A percentile compares a stretch with the other conserved stretches of the same genome.
Conservation (phyloP, 176 grass and related monocot species). For the Aegilops tauschii region DNA sequence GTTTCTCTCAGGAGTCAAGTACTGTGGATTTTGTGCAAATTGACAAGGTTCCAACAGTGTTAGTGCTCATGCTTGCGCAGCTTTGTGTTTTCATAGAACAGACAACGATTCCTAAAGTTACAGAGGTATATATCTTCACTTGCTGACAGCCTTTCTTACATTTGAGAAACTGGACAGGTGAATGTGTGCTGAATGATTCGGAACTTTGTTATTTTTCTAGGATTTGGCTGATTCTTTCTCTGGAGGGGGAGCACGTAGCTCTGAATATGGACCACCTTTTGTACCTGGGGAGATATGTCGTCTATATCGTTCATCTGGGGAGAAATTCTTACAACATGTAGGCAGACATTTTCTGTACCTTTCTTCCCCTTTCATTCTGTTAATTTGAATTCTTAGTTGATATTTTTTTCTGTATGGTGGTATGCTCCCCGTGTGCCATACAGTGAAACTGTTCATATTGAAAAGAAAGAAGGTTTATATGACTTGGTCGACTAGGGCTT, state of each 20-base stretch:
- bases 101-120: constrained; percentile 85
- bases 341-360: constrained; percentile 28
- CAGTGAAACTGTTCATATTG: background rate
- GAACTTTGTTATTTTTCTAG: constrained; percentile 41
- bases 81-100: constrained; percentile 93
- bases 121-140: constrained; percentile 62
- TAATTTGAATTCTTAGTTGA: background rate
- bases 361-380: constrained; percentile 24
- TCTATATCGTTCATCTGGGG: constrained; percentile 84
- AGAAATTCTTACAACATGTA: constrained; percentile 93
- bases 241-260: constrained; percentile 69
- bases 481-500: background rate
- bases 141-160: constrained; percentile 19
- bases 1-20: constrained; percentile 41
- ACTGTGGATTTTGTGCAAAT: constrained; percentile 46
- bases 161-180: background rate
- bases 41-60: constrained; percentile 68
- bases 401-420: background rate
- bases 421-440: background rate
- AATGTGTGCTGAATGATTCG: constrained; percentile 15
- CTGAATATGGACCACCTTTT: constrained; percentile 91
- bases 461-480: constrained; percentile 5
- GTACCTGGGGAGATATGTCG: constrained; percentile 97
- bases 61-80: constrained; percentile 84
- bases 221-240: constrained; percentile 93